A percentile compares a stretch with the other conserved stretches of the same genome.
Conservation (phyloP, 805 yeast species). For the Candida insectalens region DNA sequence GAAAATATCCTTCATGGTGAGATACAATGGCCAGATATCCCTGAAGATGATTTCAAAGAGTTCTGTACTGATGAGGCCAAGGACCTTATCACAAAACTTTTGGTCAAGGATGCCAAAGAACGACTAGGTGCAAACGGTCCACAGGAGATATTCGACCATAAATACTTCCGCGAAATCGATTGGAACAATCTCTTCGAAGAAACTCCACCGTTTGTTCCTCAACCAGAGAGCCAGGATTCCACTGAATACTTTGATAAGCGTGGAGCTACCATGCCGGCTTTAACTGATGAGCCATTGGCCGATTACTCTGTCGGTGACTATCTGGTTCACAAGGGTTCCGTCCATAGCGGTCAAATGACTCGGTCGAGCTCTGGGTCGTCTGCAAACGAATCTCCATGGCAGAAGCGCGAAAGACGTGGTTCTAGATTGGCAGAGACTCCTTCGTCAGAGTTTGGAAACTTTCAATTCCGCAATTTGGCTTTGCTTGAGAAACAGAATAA, state of each 20-base stretch:
- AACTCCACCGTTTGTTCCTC: slow-evolving; percentile 79
- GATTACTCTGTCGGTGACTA: slow-evolving; percentile 8
- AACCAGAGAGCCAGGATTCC: slow-evolving; percentile 66
- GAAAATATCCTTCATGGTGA: slow-evolving; percentile 64
- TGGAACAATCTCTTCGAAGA: slow-evolving; percentile 69
- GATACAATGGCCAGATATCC: slow-evolving; percentile 77
- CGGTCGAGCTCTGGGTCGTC: slow-evolving; percentile 16
- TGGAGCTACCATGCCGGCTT: slow-evolving; percentile 69
- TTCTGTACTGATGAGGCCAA: slow-evolving; percentile 59
- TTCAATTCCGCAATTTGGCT: slow-evolving; percentile 79
- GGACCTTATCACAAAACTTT: slow-evolving; percentile 57
- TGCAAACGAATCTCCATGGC: slow-evolving; percentile 20
- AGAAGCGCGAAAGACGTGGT: slow-evolving; percentile 59
- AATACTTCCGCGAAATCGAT: slow-evolving; percentile 59
- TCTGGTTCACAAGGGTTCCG: slow-evolving; percentile 1
- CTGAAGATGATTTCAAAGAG: slow-evolving; percentile 40
- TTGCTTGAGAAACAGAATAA: slow-evolving; percentile 90
- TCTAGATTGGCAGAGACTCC: slow-evolving; percentile 55
- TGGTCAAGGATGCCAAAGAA: slow-evolving; percentile 51
- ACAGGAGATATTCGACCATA: slow-evolving; percentile 68
- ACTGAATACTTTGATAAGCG: slow-evolving; percentile 88
- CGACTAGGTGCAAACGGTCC: slow-evolving; percentile 78
- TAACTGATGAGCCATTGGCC: no score
- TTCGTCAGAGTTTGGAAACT: slow-evolving; percentile 79
- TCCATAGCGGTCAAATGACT: slow-evolving; percentile 1